Base-by-base conservation (phyloP, 768 basidiomycete genomes). In the Lentinula lateritia region DNA sequence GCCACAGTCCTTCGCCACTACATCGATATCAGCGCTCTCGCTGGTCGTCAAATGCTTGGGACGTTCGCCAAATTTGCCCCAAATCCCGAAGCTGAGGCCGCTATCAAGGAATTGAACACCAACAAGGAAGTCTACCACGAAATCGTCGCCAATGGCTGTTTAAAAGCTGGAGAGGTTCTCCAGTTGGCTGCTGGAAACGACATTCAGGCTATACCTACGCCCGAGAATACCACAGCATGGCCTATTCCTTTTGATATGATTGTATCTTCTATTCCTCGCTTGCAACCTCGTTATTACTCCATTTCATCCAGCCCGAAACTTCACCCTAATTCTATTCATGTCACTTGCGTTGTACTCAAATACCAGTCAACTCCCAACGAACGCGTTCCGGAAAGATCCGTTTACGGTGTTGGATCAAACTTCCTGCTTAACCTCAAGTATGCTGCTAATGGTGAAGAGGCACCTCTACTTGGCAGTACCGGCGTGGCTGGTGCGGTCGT, bases 281-380 rank as follows among this genome's bases (percentile, higher is more conserved):
- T 99, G 18, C 96, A 98, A 72, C 95, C 97, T 38, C 90, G 97
- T 60, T 99, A 92, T 78, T 99, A 96, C 75, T 99, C 97, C 38
- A 98, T 99, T 73, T 98, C 97, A 8, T 98, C 95, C 18, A 94
- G 92, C 64, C 95, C 97, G 46, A 98, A 98, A 73, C 78, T 98
- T 9, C 72, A 93, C 73, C 85, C 95, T n/a, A 86, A 83, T 62
- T 78, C 89, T 7, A 93, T 99, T 66, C 97, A 99, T 73, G 88
- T 95, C 67, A 99, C 97, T 15, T 90, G 85, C 58, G 97, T 99
- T 57, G 93, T 98, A 9, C 87, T 98, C 71, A 93, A 95, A 72
- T 98, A 96, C 74, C 80, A 95, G 72, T 88, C 89, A 32, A 68
- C 84, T 12, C 72, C 80, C 38, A 82, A 76, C 63, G 71, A 82